Conservation (phyloP, 2,329 filamentous ascomycete species). For the Volutella citrinella region DNA sequence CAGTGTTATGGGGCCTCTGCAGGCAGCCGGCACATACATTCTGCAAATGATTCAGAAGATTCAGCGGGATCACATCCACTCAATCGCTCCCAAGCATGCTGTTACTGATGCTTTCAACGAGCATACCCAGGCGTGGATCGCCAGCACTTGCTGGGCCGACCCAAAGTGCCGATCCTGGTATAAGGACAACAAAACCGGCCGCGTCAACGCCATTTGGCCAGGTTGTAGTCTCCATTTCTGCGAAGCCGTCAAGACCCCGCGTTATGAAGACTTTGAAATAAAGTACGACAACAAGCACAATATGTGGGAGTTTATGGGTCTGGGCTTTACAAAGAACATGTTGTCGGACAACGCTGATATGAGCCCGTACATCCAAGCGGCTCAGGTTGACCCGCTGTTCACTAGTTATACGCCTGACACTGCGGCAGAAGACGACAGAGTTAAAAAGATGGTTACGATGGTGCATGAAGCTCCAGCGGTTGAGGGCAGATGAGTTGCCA, state of each 20-base stretch:
- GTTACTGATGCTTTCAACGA: slow-evolving; percentile 5
- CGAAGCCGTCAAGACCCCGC: slow-evolving; percentile 1
- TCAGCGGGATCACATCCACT: slow-evolving; percentile 2
- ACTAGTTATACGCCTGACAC: background rate
- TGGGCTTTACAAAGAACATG: slow-evolving; percentile 3
- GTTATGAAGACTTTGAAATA: slow-evolving; percentile 8
- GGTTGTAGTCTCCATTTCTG: slow-evolving; percentile 5
- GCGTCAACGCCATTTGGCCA: slow-evolving; percentile 7
- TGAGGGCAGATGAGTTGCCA: too few relatives aligned
- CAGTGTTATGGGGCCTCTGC: slow-evolving; percentile 4
- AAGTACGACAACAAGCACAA: slow-evolving; percentile 3
- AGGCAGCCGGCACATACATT: slow-evolving; percentile 2
- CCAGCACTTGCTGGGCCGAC: slow-evolving; percentile 3
- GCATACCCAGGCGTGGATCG: slow-evolving; percentile 4
- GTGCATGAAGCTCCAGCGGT: background rate
- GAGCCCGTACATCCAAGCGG: slow-evolving; percentile 1
- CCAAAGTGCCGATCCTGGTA: slow-evolving; percentile 6
- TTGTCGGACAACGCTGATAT: slow-evolving; percentile 1
- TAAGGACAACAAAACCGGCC: slow-evolving; percentile 4
- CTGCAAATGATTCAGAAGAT: slow-evolving; percentile 5
- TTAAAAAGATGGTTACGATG: background rate
- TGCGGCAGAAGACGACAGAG: slow-evolving; percentile 2
- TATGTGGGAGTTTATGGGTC: slow-evolving; percentile 4
- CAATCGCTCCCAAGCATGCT: background rate
- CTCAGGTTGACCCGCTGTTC: slow-evolving; percentile 1